phyloP scores from a whole-genome alignment of 2,329 filamentous ascomycete species.

The Amesomyces nigricolor region DNA sequence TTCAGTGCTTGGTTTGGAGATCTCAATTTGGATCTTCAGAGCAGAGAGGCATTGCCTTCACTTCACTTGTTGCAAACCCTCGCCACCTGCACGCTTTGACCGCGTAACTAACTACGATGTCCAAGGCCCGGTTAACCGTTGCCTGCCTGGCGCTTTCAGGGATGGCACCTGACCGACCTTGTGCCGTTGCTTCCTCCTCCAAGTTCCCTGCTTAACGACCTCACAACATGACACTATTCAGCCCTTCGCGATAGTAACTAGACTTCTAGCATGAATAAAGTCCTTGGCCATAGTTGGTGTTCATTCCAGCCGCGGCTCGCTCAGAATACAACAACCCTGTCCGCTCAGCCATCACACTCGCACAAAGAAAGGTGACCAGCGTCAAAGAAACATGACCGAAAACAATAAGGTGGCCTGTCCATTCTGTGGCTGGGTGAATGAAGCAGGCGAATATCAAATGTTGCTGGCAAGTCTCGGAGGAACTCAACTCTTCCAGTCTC shows the following conservation, averaged over 20 bases:
- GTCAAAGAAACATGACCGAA: constrained; percentile 10
- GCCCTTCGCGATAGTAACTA: background rate
- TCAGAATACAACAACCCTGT: background rate
- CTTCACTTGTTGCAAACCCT: constrained; percentile 20
- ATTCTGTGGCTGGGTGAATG: constrained; percentile 34
- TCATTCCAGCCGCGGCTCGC: background rate
- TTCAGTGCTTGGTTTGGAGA: background rate
- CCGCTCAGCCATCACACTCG: background rate
- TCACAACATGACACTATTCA: background rate
- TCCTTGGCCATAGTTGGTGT: background rate
- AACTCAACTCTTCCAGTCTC: background rate
- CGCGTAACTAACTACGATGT: background rate
- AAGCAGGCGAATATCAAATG: constrained; percentile 32
- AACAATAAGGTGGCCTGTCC: constrained; percentile 27
- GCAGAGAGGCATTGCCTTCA: background rate
- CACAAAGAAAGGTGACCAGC: constrained; percentile 2
- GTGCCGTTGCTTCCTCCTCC: background rate
- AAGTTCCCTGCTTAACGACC: background rate
- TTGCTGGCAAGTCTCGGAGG: constrained; percentile 29
- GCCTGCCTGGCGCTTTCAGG: background rate
- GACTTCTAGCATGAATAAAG: background rate
- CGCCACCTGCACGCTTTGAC: constrained; percentile 5
- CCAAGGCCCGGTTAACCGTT: background rate
- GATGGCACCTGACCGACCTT: no score
- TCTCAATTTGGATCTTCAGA: background rate